Base-by-base conservation (phyloP, 169 alveolate genomes). In the Theileria orientalis region DNA sequence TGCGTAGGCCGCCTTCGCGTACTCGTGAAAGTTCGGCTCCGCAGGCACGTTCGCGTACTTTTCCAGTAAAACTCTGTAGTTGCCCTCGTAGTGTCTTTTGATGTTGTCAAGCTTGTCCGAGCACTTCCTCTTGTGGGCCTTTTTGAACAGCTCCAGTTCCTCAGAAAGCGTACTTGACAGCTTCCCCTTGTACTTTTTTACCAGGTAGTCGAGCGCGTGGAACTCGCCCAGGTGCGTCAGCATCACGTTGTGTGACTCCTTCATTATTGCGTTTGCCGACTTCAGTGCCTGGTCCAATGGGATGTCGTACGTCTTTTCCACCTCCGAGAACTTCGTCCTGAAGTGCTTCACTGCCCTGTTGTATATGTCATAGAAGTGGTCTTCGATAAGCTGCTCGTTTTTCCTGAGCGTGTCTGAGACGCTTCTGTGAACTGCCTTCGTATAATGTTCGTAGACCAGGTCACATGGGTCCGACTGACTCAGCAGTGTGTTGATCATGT, bases 171-270 rank as follows among this genome's bases (percentile, higher is more conserved):
- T 67, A 33, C 47, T 64, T 19, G 21, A 23, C 67, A 79, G 49
- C 37, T 68, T 60, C 21, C 14, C 29, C 46, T 61, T 25, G 40
- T 68, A 14, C 37, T 41, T 29, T 0, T 61, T 9, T 51, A 27
- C 56, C 19, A 71, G 40, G 23, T 37, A 25, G 25, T 79, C 77
- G 16, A 79, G 32, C 0, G 52, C 33, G 52, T 63, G 71, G 44
- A 79, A 79, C 35, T 79, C 87, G 8, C 79, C 87, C 25, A 79
- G 46, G 19, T 47, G 62, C 1, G 49, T 27, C 54, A 68, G 35
- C 66, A 40, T 49, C n/a, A 63, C 30, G 27, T 52, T 69, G 19
- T 66, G 27, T 2, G 83, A 19, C 29, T 41, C 54, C 3, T 46
- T 63, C 19, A 27, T 9, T 71, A 72, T 52, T 3, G 64, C 23